Conservation (phyloP, 192 early-diverging fungal genomes). For the Linnemannia elongata region DNA sequence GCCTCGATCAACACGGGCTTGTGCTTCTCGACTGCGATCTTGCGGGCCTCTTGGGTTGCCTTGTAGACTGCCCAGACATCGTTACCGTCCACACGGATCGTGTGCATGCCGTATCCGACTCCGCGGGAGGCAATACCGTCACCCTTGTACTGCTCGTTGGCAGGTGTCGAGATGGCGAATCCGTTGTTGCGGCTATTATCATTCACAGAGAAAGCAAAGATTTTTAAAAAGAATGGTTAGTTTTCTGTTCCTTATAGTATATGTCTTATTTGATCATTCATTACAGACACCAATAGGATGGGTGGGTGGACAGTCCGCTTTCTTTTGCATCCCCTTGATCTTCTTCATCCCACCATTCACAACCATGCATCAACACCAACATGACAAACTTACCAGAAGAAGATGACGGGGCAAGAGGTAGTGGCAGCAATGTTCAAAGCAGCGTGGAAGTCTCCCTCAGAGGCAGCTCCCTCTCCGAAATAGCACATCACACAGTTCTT, state of each 20-base stretch:
- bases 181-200: constrained; percentile 93
- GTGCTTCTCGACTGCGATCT: constrained; percentile 84
- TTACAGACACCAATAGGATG: no score
- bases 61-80: constrained; percentile 99
- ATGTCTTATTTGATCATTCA: no score
- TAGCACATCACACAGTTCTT: constrained; percentile 91
- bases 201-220: not conserved
- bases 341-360: no score
- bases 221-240: not conserved
- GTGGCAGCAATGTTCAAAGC: constrained; percentile 98
- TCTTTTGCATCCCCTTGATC: no score
- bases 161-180: constrained; percentile 97
- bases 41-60: constrained; percentile 86
- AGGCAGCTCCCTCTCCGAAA: constrained; percentile 98
- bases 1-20: constrained; percentile 96
- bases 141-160: constrained; percentile 95
- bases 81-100: constrained; percentile 98
- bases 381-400: constrained; percentile 80
- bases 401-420: constrained; percentile 90
- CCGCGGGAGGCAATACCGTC: constrained; percentile 97
- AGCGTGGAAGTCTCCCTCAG: constrained; percentile 98
- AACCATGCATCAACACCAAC: not conserved
- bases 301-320: not conserved
- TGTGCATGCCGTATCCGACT: constrained; percentile 97
- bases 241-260: no score